These are phyloP conservation scores for Alternaria brassicicola DNA, from an alignment of 2,329 filamentous ascomycete species.

Conservation along the genomic window DNA sequence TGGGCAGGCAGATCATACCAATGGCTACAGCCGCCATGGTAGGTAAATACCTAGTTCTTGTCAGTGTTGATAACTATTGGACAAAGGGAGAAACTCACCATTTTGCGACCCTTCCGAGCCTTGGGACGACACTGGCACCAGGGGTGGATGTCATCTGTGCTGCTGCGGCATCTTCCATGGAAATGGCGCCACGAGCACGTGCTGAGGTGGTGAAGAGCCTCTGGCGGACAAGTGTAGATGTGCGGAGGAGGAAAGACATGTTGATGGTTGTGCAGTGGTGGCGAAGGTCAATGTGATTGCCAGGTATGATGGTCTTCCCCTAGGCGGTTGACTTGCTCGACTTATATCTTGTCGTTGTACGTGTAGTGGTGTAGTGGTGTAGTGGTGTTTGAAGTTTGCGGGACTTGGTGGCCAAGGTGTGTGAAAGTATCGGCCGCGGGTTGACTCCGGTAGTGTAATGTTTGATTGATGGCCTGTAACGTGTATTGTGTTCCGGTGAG, in stretches of 20 bases:
- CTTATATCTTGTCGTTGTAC: slow-evolving; percentile 8
- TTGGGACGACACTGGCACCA: slow-evolving; percentile 31
- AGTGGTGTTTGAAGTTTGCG: slow-evolving; percentile 1
- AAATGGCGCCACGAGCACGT: slow-evolving; percentile 32
- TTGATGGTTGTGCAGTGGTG: slow-evolving; percentile 16
- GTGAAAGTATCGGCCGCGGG: slow-evolving; percentile 27
- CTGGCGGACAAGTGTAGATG: slow-evolving; percentile 30
- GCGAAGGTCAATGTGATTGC: background rate
- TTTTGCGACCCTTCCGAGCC: slow-evolving; percentile 41
- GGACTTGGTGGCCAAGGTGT: slow-evolving; percentile 16
- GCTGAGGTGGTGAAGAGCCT: slow-evolving; percentile 41
- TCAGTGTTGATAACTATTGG: slow-evolving; percentile 4
- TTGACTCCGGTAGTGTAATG: slow-evolving; percentile 12
- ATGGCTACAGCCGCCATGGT: slow-evolving; percentile 44
- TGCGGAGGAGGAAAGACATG: slow-evolving; percentile 40
- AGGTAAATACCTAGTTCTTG: slow-evolving; percentile 37
- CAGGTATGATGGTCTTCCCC: slow-evolving; percentile 4
- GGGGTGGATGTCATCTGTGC: slow-evolving; percentile 31
- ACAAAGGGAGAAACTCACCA: slow-evolving; percentile 29
- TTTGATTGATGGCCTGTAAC: slow-evolving; percentile 20
- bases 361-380: background rate
- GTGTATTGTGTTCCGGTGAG: slow-evolving; percentile 20
- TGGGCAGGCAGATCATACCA: slow-evolving; percentile 39
- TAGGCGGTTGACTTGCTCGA: slow-evolving; percentile 3
- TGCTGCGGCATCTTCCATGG: slow-evolving; percentile 31